These are phyloP conservation scores for Tagetes erecta DNA, from an alignment of 129 eudicot genomes.

Conservation along the genomic window DNA sequence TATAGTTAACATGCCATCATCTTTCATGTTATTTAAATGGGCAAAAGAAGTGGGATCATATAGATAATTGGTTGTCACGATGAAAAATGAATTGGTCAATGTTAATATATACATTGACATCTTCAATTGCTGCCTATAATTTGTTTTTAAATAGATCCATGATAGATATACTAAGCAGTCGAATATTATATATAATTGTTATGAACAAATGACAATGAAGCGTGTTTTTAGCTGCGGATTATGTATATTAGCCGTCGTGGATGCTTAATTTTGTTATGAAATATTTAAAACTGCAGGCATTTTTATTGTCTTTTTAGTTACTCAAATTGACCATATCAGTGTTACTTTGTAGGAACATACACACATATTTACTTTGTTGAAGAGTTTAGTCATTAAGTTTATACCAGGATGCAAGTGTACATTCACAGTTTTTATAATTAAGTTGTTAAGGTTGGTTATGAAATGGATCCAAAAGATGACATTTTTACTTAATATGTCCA, in stretches of 20 bases:
- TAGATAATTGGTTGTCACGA: slow-evolving; percentile 29
- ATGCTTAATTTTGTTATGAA: not conserved
- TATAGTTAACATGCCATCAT: slow-evolving; percentile 20
- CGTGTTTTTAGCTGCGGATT: slow-evolving; percentile 10
- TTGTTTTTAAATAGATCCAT: not conserved
- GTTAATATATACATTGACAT: slow-evolving; percentile 1
- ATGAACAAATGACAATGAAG: not conserved
- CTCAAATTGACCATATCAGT: slow-evolving; percentile 27
- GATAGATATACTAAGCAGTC: no score
- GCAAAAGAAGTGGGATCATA: no score
- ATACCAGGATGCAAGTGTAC: no score
- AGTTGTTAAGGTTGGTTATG: no score
- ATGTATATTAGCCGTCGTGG: not conserved
- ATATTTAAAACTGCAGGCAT: slow-evolving; percentile 15
- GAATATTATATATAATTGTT: not conserved
- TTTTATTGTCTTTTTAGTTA: not conserved
- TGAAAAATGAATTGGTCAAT: slow-evolving; percentile 17
- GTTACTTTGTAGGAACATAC: no score
- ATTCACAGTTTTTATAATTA: no score
- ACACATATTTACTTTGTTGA: no score
- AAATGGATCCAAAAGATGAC: no score
- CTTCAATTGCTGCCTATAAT: not conserved
- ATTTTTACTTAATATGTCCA: no score
- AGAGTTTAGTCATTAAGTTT: no score
- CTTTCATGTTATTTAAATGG: not conserved